A percentile compares a stretch with the other conserved stretches of the same genome.
Evolutionary conservation across 345 rosid genomes (phyloP).

Genomic region (Eucalyptus cloeziana): DNA sequence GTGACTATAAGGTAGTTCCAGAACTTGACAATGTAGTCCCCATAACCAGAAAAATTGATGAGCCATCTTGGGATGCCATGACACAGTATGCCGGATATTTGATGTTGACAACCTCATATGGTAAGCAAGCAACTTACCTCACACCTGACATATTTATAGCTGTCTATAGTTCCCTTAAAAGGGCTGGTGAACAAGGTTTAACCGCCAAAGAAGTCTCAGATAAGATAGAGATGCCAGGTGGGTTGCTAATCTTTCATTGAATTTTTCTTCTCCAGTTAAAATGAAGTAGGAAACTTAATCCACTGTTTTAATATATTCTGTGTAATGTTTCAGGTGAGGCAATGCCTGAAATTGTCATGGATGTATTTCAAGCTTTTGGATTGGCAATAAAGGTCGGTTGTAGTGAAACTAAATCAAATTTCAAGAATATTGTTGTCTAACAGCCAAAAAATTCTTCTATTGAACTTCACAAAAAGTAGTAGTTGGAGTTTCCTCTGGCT

Average conservation of each 20-base stretch:
- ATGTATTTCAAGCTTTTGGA: conserved; percentile 69
- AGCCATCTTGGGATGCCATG: conserved; percentile 71
- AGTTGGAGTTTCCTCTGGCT: not conserved
- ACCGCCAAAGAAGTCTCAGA: conserved; percentile 38
- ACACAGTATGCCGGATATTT: conserved; percentile 27
- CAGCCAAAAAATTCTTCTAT: not conserved
- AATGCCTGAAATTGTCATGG: conserved; percentile 20
- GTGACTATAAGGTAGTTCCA: conserved; percentile 13
- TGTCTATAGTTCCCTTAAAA: conserved; percentile 45
- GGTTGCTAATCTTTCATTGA: not conserved
- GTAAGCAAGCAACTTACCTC: conserved; percentile 10
- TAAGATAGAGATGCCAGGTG: conserved; percentile 26
- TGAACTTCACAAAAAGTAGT: not conserved
- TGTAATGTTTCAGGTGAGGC: conserved; percentile 33
- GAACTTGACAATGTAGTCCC: conserved; percentile 16
- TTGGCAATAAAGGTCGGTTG: conserved; percentile 58
- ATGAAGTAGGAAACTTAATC: not conserved
- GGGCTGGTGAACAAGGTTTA: conserved; percentile 85
- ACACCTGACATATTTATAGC: conserved; percentile 35
- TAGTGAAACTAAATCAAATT: not conserved
- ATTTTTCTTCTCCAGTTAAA: not conserved
- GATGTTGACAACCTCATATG: conserved; percentile 14
- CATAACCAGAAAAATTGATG: conserved; percentile 17
- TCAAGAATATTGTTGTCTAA: not conserved
- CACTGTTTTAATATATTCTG: not conserved